Conservation (phyloP, 192 early-diverging fungal species). For the Obelidium mucronatum region DNA sequence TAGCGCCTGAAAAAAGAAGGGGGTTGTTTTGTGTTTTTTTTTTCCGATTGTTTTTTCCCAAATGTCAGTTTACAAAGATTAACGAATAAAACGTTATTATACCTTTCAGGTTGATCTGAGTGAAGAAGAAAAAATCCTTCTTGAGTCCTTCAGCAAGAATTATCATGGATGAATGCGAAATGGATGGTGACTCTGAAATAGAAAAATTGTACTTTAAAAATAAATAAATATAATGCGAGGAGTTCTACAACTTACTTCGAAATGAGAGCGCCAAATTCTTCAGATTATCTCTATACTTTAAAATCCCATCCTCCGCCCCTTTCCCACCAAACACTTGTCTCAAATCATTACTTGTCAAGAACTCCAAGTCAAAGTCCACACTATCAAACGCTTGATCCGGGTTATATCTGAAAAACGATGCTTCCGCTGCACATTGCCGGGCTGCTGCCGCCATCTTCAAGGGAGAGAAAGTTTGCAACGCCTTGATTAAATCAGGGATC, state of each 20-base stretch:
- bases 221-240: background rate
- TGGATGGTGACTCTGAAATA: background rate
- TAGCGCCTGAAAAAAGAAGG: background rate
- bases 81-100: no score
- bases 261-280: slow-evolving; percentile 2
- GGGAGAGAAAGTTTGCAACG: slow-evolving; percentile 3
- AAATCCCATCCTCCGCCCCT: slow-evolving; percentile 18
- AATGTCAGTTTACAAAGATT: background rate
- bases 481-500: slow-evolving; percentile 32
- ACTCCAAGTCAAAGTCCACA: background rate
- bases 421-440: slow-evolving; percentile 15
- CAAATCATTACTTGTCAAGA: slow-evolving; percentile 21
- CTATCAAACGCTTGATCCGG: background rate
- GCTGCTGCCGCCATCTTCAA: slow-evolving; percentile 8
- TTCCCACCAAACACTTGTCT: slow-evolving; percentile 30
- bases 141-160: slow-evolving; percentile 8
- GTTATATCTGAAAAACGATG: slow-evolving; percentile 15
- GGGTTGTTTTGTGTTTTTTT: background rate
- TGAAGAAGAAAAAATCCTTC: slow-evolving; percentile 8
- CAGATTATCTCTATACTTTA: slow-evolving; percentile 6
- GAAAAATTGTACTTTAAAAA: background rate
- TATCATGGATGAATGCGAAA: slow-evolving; percentile 13
- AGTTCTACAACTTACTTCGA: background rate
- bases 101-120: slow-evolving; percentile 2
- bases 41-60: background rate